A percentile compares a stretch with the other conserved stretches of the same genome.
Evolutionary conservation across 306 rosid species (phyloP).

Genomic region (Pyrus betulifolia): DNA sequence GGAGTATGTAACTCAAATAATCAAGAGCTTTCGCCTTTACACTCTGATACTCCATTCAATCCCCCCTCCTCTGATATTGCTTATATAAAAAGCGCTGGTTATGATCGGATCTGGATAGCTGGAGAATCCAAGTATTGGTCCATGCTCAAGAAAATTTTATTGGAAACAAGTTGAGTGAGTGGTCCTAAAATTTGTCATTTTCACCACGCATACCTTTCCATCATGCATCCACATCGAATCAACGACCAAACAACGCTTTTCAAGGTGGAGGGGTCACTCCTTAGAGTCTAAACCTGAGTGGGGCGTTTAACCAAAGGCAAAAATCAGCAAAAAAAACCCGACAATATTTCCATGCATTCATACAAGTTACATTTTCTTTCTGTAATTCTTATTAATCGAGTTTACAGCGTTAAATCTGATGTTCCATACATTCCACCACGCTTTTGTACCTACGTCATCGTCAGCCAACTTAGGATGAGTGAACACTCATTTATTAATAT

Average conservation of each 20-base stretch:
- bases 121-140: background rate
- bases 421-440: background rate
- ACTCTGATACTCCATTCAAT: background rate
- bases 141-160: background rate
- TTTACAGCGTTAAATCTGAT: background rate
- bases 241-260: background rate
- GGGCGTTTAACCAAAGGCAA: background rate
- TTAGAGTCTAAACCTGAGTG: background rate
- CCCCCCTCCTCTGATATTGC: background rate
- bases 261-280: background rate
- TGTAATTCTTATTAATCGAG: background rate
- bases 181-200: background rate
- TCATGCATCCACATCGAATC: background rate
- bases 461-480: no score
- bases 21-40: background rate
- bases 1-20: no score
- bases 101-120: background rate
- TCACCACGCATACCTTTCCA: background rate
- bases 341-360: background rate
- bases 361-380: background rate
- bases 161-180: background rate
- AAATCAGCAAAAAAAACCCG: background rate
- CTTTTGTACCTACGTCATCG: no score
- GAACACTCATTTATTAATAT: no score
- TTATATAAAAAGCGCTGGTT: background rate